Conservation (phyloP, 1,139 yeast species). For the Zhuliangozyma blackwelliae region DNA sequence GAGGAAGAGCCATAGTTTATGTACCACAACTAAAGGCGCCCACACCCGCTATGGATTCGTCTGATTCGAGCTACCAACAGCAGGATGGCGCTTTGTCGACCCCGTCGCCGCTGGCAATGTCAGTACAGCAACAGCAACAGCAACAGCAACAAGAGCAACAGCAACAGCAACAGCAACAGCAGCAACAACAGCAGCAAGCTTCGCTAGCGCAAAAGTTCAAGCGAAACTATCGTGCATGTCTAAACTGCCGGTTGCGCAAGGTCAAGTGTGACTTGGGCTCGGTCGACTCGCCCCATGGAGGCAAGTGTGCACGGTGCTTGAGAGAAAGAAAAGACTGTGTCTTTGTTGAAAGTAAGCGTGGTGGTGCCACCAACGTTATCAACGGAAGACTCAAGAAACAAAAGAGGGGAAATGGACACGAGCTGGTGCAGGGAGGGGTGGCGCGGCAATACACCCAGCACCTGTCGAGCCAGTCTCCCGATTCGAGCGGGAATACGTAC, state of each 20-base stretch:
- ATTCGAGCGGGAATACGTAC: no score
- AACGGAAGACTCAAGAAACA: constrained; percentile 30
- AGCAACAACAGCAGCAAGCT: no score
- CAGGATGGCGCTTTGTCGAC: no score
- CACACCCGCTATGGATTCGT: no score
- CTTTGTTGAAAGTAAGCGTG: constrained; percentile 62
- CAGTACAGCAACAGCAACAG: neutral
- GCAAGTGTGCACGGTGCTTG: constrained; percentile 82
- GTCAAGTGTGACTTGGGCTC: constrained; percentile 83
- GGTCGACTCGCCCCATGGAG: constrained; percentile 66
- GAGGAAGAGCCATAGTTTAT: no score
- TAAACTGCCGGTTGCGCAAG: constrained; percentile 77
- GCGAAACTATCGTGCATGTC: constrained; percentile 77
- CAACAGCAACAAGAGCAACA: neutral
- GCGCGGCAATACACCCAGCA: no score
- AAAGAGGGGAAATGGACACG: neutral
- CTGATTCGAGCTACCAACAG: no score
- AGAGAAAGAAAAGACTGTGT: constrained; percentile 80
- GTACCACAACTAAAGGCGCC: no score
- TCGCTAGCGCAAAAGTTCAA: constrained; percentile 27
- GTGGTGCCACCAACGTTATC: constrained; percentile 47
- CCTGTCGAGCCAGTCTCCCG: no score
- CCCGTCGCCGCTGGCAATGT: no score
- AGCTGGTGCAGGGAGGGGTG: neutral
- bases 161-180: constrained; percentile 1